These are phyloP conservation scores for Diospyros lotus DNA, from an alignment of 148 eudicot species.

Conservation along the genomic window DNA sequence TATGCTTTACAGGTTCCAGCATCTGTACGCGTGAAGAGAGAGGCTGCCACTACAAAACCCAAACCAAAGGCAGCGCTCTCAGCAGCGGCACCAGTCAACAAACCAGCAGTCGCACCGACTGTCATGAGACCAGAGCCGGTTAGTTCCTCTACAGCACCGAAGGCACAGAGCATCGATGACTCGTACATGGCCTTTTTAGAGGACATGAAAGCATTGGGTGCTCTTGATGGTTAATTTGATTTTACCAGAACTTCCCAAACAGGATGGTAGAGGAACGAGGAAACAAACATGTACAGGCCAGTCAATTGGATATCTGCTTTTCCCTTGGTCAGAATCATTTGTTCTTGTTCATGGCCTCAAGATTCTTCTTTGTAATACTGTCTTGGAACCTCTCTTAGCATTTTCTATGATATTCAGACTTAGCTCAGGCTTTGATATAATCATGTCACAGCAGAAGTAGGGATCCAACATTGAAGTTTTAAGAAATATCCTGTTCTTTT, in stretches of 20 bases:
- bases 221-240: slow-evolving; percentile 68
- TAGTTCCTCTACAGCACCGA: slow-evolving; percentile 48
- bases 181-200: slow-evolving; percentile 90
- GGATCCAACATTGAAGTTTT: too few relatives aligned
- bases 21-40: slow-evolving; percentile 95
- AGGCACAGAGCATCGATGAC: slow-evolving; percentile 78
- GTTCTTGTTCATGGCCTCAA: not conserved
- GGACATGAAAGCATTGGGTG: slow-evolving; percentile 98
- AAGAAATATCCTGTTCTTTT: too few relatives aligned
- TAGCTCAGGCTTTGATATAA: too few relatives aligned
- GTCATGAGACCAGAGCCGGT: slow-evolving; percentile 40
- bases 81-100: slow-evolving; percentile 26
- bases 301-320: not conserved
- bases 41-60: slow-evolving; percentile 67
- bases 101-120: slow-evolving; percentile 34
- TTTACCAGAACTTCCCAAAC: slow-evolving; percentile 1
- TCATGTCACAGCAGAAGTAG: too few relatives aligned
- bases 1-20: slow-evolving; percentile 69
- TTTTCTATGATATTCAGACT: not conserved
- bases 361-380: not conserved
- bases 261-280: not conserved
- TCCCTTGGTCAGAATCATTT: not conserved
- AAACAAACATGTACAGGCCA: slow-evolving; percentile 3
- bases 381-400: not conserved
- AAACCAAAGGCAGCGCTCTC: slow-evolving; percentile 63